These are phyloP conservation scores for Pochonia chlamydosporia DNA, from an alignment of 2,329 filamentous ascomycete species.

Conservation along the genomic window DNA sequence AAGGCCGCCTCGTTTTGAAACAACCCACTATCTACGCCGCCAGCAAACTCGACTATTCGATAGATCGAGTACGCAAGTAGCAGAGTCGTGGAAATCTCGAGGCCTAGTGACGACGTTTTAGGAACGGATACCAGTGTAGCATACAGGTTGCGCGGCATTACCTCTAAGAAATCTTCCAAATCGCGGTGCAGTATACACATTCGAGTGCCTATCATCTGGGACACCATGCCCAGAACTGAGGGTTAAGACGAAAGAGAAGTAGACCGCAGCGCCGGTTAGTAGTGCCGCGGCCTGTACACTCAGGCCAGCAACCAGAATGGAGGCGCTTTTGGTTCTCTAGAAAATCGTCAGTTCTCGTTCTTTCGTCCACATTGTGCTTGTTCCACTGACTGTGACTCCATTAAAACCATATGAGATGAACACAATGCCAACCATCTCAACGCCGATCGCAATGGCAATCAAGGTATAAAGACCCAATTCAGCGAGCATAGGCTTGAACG, in stretches of 20 bases:
- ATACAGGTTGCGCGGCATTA: constrained; percentile 16
- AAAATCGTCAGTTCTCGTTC: constrained; percentile 12
- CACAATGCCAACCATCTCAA: constrained; percentile 35
- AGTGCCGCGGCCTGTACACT: constrained; percentile 37
- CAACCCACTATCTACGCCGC: constrained; percentile 26
- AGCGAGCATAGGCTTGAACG: constrained; percentile 27
- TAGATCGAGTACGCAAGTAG: constrained; percentile 36
- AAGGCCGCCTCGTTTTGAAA: constrained; percentile 32
- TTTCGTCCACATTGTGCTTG: too few species aligned
- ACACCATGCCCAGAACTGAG: constrained; percentile 30
- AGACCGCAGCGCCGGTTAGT: constrained; percentile 30
- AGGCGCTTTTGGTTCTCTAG: constrained; percentile 27
- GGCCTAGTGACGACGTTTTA: constrained; percentile 18
- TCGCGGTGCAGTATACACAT: constrained; percentile 33
- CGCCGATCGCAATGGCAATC: constrained; percentile 25
- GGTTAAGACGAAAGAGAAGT: constrained; percentile 34
- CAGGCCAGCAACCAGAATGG: constrained; percentile 38
- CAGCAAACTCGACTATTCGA: constrained; percentile 32
- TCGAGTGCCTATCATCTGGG: constrained; percentile 32
- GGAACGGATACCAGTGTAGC: too few species aligned
- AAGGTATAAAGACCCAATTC: constrained; percentile 28
- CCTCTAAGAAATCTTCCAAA: constrained; percentile 41
- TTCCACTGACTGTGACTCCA: constrained; percentile 27
- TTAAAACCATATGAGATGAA: constrained; percentile 30
- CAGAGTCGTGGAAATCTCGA: constrained; percentile 30